A percentile compares a stretch with the other conserved stretches of the same genome.
Conservation (phyloP, 805 yeast species). For the Sungouiozyma intestinalis region DNA sequence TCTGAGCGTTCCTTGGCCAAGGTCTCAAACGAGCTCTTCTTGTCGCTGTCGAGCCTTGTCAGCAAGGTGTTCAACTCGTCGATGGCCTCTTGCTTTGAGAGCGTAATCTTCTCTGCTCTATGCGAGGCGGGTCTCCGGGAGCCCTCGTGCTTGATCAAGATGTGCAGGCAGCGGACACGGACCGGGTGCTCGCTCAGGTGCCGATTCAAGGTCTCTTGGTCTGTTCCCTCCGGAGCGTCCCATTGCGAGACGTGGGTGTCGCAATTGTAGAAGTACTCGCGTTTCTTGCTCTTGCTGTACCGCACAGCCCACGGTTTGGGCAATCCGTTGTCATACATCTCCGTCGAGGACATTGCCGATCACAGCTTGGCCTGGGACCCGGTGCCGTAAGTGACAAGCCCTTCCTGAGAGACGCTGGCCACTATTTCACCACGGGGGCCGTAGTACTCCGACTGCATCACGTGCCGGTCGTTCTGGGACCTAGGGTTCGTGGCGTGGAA, state of each 20-base stretch:
- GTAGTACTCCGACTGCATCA: slow-evolving; percentile 51
- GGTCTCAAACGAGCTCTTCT: slow-evolving; percentile 37
- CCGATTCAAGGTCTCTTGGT: slow-evolving; percentile 43
- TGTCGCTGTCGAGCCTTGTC: slow-evolving; percentile 3
- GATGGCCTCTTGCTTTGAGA: slow-evolving; percentile 75
- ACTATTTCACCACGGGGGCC: slow-evolving; percentile 38
- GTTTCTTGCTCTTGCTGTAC: slow-evolving; percentile 66
- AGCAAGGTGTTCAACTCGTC: slow-evolving; percentile 43
- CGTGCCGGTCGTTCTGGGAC: slow-evolving; percentile 41
- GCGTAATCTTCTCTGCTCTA: slow-evolving; percentile 67
- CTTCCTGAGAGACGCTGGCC: slow-evolving; percentile 60
- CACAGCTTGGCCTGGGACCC: slow-evolving; percentile 15
- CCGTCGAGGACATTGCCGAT: not conserved
- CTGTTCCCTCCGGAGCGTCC: slow-evolving; percentile 86
- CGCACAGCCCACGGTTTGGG: slow-evolving; percentile 80
- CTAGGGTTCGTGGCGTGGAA: slow-evolving; percentile 35
- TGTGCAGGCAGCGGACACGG: slow-evolving; percentile 70
- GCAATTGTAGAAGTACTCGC: slow-evolving; percentile 74
- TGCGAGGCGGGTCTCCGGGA: slow-evolving; percentile 89
- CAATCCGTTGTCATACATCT: slow-evolving; percentile 48
- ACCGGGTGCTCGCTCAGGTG: slow-evolving; percentile 51
- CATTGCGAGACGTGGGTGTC: slow-evolving; percentile 67
- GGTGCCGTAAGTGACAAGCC: slow-evolving; percentile 30
- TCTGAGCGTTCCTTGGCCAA: slow-evolving; percentile 80
- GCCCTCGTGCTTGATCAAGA: slow-evolving; percentile 71